A percentile compares a stretch with the other conserved stretches of the same genome.
These are phyloP conservation scores for Oryza punctata DNA, from an alignment of 176 grass and related monocot species.

Conservation along the genomic window DNA sequence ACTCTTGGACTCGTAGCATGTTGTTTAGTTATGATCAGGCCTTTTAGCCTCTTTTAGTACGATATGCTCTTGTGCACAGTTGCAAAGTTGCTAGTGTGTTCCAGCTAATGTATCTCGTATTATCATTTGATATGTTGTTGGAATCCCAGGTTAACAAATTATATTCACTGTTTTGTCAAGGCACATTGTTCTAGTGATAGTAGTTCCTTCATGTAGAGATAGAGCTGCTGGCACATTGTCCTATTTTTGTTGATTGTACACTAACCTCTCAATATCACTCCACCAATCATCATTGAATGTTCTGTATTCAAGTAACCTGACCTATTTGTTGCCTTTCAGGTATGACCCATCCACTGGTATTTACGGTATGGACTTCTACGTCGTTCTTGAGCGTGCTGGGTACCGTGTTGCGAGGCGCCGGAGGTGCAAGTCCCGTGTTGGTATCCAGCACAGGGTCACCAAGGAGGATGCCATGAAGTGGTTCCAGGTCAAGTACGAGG, in stretches of 20 bases:
- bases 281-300: background rate
- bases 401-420: slow-evolving; percentile 60
- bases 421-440: slow-evolving; percentile 62
- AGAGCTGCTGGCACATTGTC: background rate
- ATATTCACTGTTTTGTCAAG: background rate
- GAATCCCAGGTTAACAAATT: background rate
- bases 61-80: background rate
- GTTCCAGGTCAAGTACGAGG: slow-evolving; percentile 80
- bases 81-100: background rate
- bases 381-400: slow-evolving; percentile 57
- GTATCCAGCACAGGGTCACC: slow-evolving; percentile 68
- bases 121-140: background rate
- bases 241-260: background rate
- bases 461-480: slow-evolving; percentile 78
- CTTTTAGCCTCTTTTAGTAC: background rate
- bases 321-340: slow-evolving; percentile 28
- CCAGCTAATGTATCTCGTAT: background rate
- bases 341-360: slow-evolving; percentile 69
- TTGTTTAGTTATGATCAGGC: background rate
- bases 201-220: background rate
- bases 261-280: background rate
- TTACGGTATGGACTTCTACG: slow-evolving; percentile 69
- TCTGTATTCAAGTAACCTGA: background rate
- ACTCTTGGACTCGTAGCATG: background rate
- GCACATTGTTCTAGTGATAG: background rate